Evolutionary conservation across 2,329 filamentous ascomycete species (phyloP).

Genomic region (Cladophialophora bantiana): DNA sequence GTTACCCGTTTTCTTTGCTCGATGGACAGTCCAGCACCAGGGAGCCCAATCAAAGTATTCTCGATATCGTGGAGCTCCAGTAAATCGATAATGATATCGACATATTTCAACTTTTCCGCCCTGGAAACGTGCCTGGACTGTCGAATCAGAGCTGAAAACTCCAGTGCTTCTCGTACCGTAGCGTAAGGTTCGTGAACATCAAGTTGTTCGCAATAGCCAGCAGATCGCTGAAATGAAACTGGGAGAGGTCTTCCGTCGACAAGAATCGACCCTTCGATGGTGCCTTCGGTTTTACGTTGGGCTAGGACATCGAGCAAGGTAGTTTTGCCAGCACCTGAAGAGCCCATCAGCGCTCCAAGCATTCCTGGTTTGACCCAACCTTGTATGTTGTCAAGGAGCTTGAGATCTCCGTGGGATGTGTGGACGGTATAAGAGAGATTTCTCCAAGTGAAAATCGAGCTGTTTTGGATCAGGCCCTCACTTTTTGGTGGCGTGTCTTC

Average conservation of each 20-base stretch:
- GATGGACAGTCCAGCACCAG: slow-evolving; percentile 59
- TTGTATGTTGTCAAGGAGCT: slow-evolving; percentile 70
- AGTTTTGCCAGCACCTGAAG: slow-evolving; percentile 76
- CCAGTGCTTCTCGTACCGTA: slow-evolving; percentile 69
- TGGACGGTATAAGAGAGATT: slow-evolving; percentile 74
- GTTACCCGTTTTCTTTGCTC: slow-evolving; percentile 74
- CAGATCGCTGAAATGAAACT: slow-evolving; percentile 69
- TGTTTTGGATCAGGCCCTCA: slow-evolving; percentile 53
- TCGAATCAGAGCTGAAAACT: slow-evolving; percentile 70
- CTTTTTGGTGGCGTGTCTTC: too few species aligned
- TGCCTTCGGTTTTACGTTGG: slow-evolving; percentile 70
- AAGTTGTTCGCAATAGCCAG: slow-evolving; percentile 73
- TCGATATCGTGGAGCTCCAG: slow-evolving; percentile 69
- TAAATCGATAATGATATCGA: slow-evolving; percentile 68
- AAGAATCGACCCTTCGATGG: slow-evolving; percentile 68
- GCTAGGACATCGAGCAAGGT: slow-evolving; percentile 78
- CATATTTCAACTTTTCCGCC: slow-evolving; percentile 69
- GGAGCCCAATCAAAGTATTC: slow-evolving; percentile 65
- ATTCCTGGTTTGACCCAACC: slow-evolving; percentile 80
- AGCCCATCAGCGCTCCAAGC: slow-evolving; percentile 79
- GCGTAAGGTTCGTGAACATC: slow-evolving; percentile 72
- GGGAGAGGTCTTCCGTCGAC: slow-evolving; percentile 69
- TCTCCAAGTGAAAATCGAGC: slow-evolving; percentile 76
- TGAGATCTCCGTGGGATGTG: slow-evolving; percentile 60
- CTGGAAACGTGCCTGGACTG: slow-evolving; percentile 61